These are phyloP conservation scores for Elsinoe ampelina DNA, from an alignment of 2,329 filamentous ascomycete genomes.

Conservation along the genomic window DNA sequence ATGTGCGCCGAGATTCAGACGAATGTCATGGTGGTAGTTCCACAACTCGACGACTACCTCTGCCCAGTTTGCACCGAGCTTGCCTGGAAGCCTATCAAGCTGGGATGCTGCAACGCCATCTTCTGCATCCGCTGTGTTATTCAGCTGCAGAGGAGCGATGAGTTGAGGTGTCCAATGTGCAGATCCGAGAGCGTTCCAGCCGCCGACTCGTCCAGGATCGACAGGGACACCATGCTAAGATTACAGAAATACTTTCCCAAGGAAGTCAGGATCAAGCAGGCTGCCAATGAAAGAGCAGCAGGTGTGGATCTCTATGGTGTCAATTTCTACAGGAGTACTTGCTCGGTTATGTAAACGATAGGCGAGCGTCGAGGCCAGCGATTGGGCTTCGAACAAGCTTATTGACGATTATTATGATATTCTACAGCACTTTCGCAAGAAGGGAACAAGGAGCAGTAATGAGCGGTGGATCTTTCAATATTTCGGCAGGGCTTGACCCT, in stretches of 20 bases:
- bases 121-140: constrained; percentile 81
- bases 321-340: constrained; percentile 25
- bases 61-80: constrained; percentile 74
- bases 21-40: constrained; percentile 63
- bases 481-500: background rate
- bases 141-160: constrained; percentile 62
- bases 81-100: constrained; percentile 70
- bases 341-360: constrained; percentile 24
- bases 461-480: background rate
- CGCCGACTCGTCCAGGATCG: constrained; percentile 62
- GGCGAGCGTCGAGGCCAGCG: background rate
- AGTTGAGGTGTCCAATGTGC: constrained; percentile 66
- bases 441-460: background rate
- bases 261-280: constrained; percentile 51
- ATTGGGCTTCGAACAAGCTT: too few species aligned
- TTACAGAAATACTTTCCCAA: constrained; percentile 70
- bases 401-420: background rate
- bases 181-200: constrained; percentile 60
- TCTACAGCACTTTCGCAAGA: background rate
- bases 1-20: constrained; percentile 66
- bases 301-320: constrained; percentile 41
- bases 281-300: constrained; percentile 65
- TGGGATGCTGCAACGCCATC: constrained; percentile 60
- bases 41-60: constrained; percentile 73
- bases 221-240: constrained; percentile 57